Conservation (phyloP, 805 yeast genomes). For the Zygosaccharomyces rouxii region DNA sequence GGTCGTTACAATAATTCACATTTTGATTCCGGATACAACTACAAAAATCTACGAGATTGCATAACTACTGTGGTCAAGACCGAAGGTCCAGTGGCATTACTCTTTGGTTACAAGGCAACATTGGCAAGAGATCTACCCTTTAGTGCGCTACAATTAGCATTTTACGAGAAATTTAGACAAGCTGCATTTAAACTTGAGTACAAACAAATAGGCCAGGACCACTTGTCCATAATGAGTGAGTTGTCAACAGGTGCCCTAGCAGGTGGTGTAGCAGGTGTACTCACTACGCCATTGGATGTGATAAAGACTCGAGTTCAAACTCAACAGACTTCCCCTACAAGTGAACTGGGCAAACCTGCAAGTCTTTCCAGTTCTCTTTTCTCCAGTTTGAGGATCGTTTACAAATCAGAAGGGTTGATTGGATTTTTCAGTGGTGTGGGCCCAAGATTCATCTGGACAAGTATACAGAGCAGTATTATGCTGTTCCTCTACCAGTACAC, state of each 20-base stretch:
- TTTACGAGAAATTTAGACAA: conserved; percentile 78
- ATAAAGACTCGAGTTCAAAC: conserved; percentile 92
- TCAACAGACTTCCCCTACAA: conserved; percentile 43
- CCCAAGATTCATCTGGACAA: conserved; percentile 95
- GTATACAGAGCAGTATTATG: conserved; percentile 93
- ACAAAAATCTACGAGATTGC: conserved; percentile 71
- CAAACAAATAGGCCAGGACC: conserved; percentile 33
- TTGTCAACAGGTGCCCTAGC: conserved; percentile 90
- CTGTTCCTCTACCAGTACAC: conserved; percentile 78
- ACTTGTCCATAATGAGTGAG: conserved; percentile 57
- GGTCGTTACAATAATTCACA: conserved; percentile 78
- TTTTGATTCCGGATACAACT: conserved; percentile 83
- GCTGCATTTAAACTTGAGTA: conserved; percentile 45
- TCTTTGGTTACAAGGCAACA: conserved; percentile 93
- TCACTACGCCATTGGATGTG: conserved; percentile 91
- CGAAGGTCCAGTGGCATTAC: conserved; percentile 76
- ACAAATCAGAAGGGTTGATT: conserved; percentile 64
- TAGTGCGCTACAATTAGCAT: conserved; percentile 92
- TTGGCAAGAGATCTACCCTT: conserved; percentile 89
- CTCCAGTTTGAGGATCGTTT: conserved; percentile 52
- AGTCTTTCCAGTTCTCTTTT: conserved; percentile 41
- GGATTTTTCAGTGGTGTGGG: conserved; percentile 94
- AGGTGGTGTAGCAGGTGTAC: conserved; percentile 84
- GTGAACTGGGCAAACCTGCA: conserved; percentile 18
- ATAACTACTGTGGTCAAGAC: conserved; percentile 51